Evolutionary conservation across 192 early-diverging fungal genomes (phyloP), one percentile per base, ranked within the genome.

Genomic region (Entomortierella chlamydospora): DNA sequence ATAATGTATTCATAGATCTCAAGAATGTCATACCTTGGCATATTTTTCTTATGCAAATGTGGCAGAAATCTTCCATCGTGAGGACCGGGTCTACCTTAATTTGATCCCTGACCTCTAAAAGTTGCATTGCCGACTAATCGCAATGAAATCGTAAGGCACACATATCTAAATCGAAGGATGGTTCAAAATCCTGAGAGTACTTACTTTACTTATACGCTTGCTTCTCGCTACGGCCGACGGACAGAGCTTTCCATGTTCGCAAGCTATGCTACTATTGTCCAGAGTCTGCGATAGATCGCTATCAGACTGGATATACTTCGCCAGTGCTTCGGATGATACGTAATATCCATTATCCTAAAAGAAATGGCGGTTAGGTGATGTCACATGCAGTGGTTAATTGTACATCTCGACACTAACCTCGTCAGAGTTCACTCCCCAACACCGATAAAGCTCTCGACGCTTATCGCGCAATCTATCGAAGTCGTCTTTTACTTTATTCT

Each of bases 151-250:
- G n/a, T n/a, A n/a, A n/a, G 22, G 17, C 0, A 45, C 42, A 47
- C 39, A 41, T 41, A 41, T 41, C 13, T 41, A 41, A 13, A 41
- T n/a, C n/a, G n/a, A n/a, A n/a, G n/a, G n/a, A n/a, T n/a, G n/a
- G n/a, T n/a, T n/a, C n/a, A n/a, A n/a, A n/a, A n/a, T n/a, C n/a
- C n/a, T n/a, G n/a, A n/a, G n/a, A n/a, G n/a, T n/a, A n/a, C 61
- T 50, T 45, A 82, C 81, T 53, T 64, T 23, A 45, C 72, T 70
- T 37, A 82, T 68, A 13, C 59, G 61, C 41, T 82, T 82, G 50
- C 61, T 57, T 23, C 37, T 69, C 15, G 43, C n/a, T 3, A 82
- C 41, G 1, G 54, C 56, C 10, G n/a, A 23, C 4, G 81, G 81
- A 52, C 52, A 65, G 0, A 82, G 55, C 17, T 82, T 82, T 17